Evolutionary conservation across 371 early-diverging fungal species (phyloP).

Genomic region (Dichotomocladium elegans): DNA sequence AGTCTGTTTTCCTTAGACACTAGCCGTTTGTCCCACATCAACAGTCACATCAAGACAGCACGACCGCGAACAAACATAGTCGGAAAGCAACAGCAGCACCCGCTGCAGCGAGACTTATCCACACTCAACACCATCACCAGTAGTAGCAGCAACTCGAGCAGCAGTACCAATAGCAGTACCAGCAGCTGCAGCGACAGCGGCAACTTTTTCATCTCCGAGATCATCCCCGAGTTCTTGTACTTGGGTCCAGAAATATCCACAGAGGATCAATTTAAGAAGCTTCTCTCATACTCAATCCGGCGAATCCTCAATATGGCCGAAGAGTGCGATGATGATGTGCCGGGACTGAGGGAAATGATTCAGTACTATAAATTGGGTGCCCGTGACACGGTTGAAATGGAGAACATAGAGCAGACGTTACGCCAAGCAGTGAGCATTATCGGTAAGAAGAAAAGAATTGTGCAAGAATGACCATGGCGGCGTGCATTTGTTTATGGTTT

Average conservation of each 20-base stretch:
- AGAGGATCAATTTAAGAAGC: conserved; percentile 31
- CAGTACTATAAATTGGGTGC: conserved; percentile 54
- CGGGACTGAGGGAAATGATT: conserved; percentile 35
- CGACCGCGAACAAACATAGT: neutral
- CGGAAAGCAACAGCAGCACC: no score
- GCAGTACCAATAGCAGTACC: neutral
- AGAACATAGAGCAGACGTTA: conserved; percentile 51
- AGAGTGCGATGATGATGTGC: conserved; percentile 61
- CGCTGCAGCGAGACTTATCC: conserved; percentile 8
- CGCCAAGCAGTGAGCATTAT: conserved; percentile 52
- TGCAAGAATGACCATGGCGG: neutral
- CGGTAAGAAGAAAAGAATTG: conserved; percentile 35
- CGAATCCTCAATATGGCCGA: conserved; percentile 63
- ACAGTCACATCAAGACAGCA: neutral
- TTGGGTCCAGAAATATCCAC: conserved; percentile 58
- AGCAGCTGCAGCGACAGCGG: neutral
- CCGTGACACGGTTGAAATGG: conserved; percentile 58
- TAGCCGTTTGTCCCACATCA: neutral
- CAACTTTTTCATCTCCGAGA: conserved; percentile 49
- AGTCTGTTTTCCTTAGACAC: conserved; percentile 44
- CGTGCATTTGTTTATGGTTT: neutral
- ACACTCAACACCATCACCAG: conserved; percentile 1
- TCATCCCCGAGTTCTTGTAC: conserved; percentile 53
- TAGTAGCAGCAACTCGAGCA: conserved; percentile 1
- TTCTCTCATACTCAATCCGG: conserved; percentile 38